phyloP scores from a whole-genome alignment of 2,329 filamentous ascomycete genomes.

The Conoideocrella luteorostrata region DNA sequence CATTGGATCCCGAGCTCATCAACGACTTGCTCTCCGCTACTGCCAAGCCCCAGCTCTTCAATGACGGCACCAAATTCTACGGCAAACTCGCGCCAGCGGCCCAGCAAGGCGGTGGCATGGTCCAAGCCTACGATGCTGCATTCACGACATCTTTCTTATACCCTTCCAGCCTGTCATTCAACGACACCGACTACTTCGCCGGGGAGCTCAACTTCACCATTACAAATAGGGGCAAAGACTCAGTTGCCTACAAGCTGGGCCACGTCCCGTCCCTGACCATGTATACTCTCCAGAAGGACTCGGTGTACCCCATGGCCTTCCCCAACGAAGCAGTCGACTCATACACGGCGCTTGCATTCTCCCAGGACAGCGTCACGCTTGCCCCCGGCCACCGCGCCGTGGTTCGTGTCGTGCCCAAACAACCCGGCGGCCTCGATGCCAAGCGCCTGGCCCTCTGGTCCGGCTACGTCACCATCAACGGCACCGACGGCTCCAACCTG shows the following conservation, averaged over 20 bases:
- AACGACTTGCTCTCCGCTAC: conserved; percentile 44
- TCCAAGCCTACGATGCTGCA: conserved; percentile 54
- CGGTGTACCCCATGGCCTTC: conserved; percentile 33
- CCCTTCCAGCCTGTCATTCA: conserved; percentile 52
- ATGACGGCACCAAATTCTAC: conserved; percentile 30
- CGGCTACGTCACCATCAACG: conserved; percentile 34
- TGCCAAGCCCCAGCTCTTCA: conserved; percentile 42
- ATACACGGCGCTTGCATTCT: conserved; percentile 37
- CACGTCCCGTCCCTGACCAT: conserved; percentile 44
- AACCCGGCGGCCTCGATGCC: conserved; percentile 29
- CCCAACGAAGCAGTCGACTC: conserved; percentile 36
- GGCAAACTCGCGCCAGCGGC: conserved; percentile 45
- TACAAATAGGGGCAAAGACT: conserved; percentile 44
- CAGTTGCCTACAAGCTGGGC: conserved; percentile 44
- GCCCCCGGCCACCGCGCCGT: conserved; percentile 33
- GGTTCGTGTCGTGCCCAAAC: conserved; percentile 38
- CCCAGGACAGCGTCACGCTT: conserved; percentile 36
- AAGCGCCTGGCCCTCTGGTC: conserved; percentile 35
- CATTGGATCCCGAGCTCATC: conserved; percentile 39
- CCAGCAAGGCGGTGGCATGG: conserved; percentile 54
- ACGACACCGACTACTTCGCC: conserved; percentile 53
- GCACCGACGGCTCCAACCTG: conserved; percentile 28
- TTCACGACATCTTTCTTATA: conserved; percentile 45
- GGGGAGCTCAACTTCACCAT: conserved; percentile 45
- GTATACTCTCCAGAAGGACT: conserved; percentile 37